These are phyloP conservation scores for Talaromyces amestolkiae DNA, from an alignment of 2,329 filamentous ascomycete species.

Conservation along the genomic window DNA sequence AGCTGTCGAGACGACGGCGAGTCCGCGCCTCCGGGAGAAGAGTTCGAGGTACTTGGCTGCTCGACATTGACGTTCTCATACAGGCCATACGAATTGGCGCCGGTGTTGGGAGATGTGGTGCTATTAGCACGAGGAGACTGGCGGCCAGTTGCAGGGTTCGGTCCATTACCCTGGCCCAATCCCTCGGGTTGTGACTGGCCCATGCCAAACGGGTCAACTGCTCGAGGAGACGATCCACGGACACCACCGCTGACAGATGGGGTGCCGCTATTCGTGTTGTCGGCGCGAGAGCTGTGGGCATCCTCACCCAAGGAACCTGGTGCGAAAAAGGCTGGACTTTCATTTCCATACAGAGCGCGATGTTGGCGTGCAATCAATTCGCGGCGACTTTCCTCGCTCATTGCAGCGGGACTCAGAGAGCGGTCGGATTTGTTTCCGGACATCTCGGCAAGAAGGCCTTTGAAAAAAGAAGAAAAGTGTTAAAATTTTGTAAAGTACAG, in stretches of 20 bases:
- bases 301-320: constrained; percentile 68
- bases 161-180: constrained; percentile 45
- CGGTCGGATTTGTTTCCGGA: constrained; percentile 78
- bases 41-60: constrained; percentile 75
- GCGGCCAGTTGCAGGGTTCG: constrained; percentile 42
- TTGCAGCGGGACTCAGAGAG: constrained; percentile 75
- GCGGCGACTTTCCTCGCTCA: constrained; percentile 94
- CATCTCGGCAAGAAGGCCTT: constrained; percentile 66
- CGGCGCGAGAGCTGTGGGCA: constrained; percentile 54
- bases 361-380: constrained; percentile 95
- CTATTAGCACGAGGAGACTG: constrained; percentile 66
- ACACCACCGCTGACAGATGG: constrained; percentile 58
- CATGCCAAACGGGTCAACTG: constrained; percentile 68
- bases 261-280: constrained; percentile 63
- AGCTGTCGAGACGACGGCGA: constrained; percentile 71
- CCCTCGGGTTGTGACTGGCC: constrained; percentile 52
- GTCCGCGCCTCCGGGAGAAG: constrained; percentile 70
- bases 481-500: constrained; percentile 47
- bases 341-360: constrained; percentile 84
- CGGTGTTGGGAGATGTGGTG: constrained; percentile 68
- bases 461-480: constrained; percentile 41
- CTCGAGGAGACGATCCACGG: constrained; percentile 75
- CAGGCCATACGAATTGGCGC: constrained; percentile 52
- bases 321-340: constrained; percentile 65
- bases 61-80: constrained; percentile 59